Evolutionary conservation across 208 protist genomes (phyloP).

Genomic region (Angomonas deanei): DNA sequence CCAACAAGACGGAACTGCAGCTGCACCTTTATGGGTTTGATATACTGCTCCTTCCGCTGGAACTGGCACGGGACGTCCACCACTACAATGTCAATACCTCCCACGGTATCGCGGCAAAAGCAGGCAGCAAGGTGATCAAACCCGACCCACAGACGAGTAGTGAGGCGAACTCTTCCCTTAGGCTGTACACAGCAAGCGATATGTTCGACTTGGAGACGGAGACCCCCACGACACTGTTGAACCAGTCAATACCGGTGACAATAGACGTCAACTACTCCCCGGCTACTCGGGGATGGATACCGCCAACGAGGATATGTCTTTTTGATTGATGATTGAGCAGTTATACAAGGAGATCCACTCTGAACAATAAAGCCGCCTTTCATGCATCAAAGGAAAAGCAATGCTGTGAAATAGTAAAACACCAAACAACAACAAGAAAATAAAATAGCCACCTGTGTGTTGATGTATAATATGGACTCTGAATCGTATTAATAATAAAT

Average conservation of each 20-base stretch:
- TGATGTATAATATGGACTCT: too few relatives aligned
- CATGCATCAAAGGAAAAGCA: not conserved
- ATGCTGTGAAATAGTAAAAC: not conserved
- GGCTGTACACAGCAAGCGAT: not conserved
- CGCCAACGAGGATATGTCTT: conserved; percentile 28
- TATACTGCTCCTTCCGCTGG: conserved; percentile 55
- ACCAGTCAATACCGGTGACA: conserved; percentile 44
- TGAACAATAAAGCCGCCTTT: too few relatives aligned
- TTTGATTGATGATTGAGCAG: not conserved
- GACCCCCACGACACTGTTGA: conserved; percentile 41
- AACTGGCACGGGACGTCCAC: conserved; percentile 27
- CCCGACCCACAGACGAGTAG: conserved; percentile 12
- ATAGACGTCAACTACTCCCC: conserved; percentile 87
- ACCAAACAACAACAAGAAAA: conserved; percentile 4
- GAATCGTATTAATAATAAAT: not conserved
- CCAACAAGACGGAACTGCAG: conserved; percentile 20
- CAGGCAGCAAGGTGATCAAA: not conserved
- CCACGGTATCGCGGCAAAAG: conserved; percentile 24
- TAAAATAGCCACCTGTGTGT: conserved; percentile 3
- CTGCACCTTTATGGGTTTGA: conserved; percentile 81
- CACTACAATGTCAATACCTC: conserved; percentile 16
- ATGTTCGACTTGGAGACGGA: conserved; percentile 68
- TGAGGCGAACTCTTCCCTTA: not conserved
- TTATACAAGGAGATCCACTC: not conserved
- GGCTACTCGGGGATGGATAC: conserved; percentile 58